phyloP scores from a whole-genome alignment of 2,329 filamentous ascomycete genomes.

The Alternaria triticina region DNA sequence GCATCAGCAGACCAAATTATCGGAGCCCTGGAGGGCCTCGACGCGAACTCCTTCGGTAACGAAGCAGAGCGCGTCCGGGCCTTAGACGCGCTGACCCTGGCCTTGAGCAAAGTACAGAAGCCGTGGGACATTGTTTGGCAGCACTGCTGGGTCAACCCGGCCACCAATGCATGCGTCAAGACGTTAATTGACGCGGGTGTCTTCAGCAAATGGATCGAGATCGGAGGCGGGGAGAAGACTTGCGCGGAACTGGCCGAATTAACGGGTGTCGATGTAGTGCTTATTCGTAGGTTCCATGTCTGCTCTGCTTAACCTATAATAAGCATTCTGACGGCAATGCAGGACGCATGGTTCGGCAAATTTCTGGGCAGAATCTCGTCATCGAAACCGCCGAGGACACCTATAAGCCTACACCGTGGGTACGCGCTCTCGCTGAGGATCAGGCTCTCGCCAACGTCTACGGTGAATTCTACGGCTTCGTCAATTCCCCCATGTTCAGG shows the following conservation, averaged over 20 bases:
- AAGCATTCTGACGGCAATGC: neutral
- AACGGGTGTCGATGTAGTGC: neutral
- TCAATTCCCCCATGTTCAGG: constrained; percentile 10
- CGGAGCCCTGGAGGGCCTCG: constrained; percentile 2
- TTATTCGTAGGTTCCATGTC: neutral
- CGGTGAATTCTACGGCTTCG: constrained; percentile 5
- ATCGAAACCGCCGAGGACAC: constrained; percentile 2
- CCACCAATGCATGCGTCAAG: constrained; percentile 9
- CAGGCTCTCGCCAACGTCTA: constrained; percentile 9
- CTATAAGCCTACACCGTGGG: constrained; percentile 7
- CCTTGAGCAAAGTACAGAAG: constrained; percentile 6
- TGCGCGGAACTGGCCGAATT: constrained; percentile 1
- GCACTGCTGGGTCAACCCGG: constrained; percentile 7
- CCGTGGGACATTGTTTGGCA: constrained; percentile 9
- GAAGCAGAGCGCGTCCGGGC: constrained; percentile 8
- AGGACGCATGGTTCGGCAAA: neutral
- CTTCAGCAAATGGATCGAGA: constrained; percentile 9
- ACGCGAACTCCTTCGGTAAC: constrained; percentile 5
- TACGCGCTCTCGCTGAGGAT: constrained; percentile 4
- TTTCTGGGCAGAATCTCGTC: neutral
- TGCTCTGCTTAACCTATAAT: neutral
- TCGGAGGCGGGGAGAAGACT: constrained; percentile 2
- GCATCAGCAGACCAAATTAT: constrained; percentile 8
- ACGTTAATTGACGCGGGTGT: constrained; percentile 8
- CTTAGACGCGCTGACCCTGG: constrained; percentile 5